These are phyloP conservation scores for Grigorovia yakushimaensis DNA, from an alignment of 805 yeast genomes.

Conservation along the genomic window DNA sequence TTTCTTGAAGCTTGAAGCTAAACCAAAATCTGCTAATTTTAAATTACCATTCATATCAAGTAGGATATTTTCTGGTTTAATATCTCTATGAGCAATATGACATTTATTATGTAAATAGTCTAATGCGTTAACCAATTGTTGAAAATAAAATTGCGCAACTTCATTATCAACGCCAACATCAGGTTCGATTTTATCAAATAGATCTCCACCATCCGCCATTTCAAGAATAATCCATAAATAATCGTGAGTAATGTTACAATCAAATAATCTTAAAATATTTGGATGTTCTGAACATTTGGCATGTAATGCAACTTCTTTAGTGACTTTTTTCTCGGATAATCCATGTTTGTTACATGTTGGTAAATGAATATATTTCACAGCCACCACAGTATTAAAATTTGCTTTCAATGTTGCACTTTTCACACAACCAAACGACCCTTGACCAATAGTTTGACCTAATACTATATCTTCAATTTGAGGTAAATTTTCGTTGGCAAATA, in stretches of 20 bases:
- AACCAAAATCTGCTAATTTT: slow-evolving; percentile 70
- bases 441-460: slow-evolving; percentile 48
- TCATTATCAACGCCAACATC: slow-evolving; percentile 59
- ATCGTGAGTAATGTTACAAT: slow-evolving; percentile 42
- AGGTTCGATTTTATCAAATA: slow-evolving; percentile 72
- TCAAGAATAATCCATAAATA: slow-evolving; percentile 64
- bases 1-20: slow-evolving; percentile 51
- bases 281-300: slow-evolving; percentile 47
- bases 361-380: slow-evolving; percentile 48
- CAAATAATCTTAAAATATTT: slow-evolving; percentile 47
- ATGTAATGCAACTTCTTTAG: slow-evolving; percentile 50
- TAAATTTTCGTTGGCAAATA: slow-evolving; percentile 10
- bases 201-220: slow-evolving; percentile 63
- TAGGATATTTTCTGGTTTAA: slow-evolving; percentile 67
- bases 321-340: slow-evolving; percentile 33
- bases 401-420: slow-evolving; percentile 37
- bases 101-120: slow-evolving; percentile 50
- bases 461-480: slow-evolving; percentile 40
- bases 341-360: slow-evolving; percentile 30
- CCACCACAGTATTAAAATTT: slow-evolving; percentile 36
- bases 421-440: slow-evolving; percentile 60
- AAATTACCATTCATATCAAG: slow-evolving; percentile 55
- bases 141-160: slow-evolving; percentile 59
- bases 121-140: slow-evolving; percentile 53
- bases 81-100: slow-evolving; percentile 64